Evolutionary conservation across 495 filamentous ascomycete genomes (phyloP).

Genomic region (Aspergillus leporis): DNA sequence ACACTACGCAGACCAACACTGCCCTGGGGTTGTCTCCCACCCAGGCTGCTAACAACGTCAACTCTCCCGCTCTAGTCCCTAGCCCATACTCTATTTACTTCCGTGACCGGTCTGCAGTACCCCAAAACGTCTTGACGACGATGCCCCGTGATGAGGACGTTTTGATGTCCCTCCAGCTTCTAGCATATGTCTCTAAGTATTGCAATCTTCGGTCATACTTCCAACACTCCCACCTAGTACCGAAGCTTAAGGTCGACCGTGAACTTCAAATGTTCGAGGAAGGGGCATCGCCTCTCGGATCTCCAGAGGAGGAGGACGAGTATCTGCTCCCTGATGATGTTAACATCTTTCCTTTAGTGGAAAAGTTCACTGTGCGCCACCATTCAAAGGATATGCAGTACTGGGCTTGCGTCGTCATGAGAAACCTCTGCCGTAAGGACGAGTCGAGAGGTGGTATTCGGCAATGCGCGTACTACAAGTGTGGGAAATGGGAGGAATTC

Average conservation of each 20-base stretch:
- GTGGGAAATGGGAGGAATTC: conserved; percentile 96
- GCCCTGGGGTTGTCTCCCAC: conserved; percentile 75
- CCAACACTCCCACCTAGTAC: conserved; percentile 90
- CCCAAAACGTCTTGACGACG: conserved; percentile 71
- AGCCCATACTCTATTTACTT: conserved; percentile 74
- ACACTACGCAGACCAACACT: conserved; percentile 56
- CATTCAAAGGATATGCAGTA: conserved; percentile 98
- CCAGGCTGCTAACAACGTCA: conserved; percentile 67
- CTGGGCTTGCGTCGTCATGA: conserved; percentile 98
- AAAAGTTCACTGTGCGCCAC: conserved; percentile 95
- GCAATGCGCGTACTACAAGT: conserved; percentile 96
- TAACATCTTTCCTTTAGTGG: conserved; percentile 97
- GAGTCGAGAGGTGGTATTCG: conserved; percentile 90
- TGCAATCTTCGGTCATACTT: conserved; percentile 95
- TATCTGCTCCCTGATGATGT: conserved; percentile 90
- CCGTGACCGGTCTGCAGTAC: conserved; percentile 65
- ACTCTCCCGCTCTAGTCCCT: conserved; percentile 68
- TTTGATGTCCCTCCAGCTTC: conserved; percentile 94
- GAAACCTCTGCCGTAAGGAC: conserved; percentile 97
- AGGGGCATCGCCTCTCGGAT: conserved; percentile 52
- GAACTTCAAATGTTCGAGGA: conserved; percentile 79
- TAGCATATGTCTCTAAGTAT: conserved; percentile 98
- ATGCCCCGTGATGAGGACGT: conserved; percentile 98
- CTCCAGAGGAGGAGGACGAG: conserved; percentile 75
- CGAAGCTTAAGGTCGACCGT: conserved; percentile 82